Evolutionary conservation across 192 early-diverging fungal species (phyloP).

Genomic region (Bifiguratus adelaidae): DNA sequence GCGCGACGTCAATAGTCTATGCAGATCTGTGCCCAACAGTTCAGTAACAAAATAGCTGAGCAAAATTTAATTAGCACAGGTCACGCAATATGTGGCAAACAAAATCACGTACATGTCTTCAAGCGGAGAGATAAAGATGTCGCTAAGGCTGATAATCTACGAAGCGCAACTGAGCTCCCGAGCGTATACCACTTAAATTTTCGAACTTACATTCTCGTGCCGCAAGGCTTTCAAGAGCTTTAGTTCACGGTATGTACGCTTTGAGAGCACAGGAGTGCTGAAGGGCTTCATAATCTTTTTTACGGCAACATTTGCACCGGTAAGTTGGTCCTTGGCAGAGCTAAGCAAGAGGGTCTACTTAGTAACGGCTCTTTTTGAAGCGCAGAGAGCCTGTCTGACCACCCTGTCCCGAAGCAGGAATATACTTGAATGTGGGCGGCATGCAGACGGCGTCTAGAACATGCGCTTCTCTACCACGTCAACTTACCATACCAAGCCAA

Average conservation of each 20-base stretch:
- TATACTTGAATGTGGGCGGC: background rate
- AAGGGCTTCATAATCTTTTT: constrained; percentile 98
- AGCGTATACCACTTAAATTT: too few species aligned
- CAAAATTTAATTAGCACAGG: background rate
- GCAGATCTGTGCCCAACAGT: constrained; percentile 89
- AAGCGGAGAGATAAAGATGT: constrained; percentile 88
- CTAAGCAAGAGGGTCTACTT: constrained; percentile 24
- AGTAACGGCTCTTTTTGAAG: background rate
- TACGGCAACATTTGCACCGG: constrained; percentile 76
- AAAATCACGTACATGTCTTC: constrained; percentile 69
- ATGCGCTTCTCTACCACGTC: background rate
- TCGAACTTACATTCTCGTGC: constrained; percentile 90
- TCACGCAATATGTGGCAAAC: background rate
- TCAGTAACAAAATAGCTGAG: constrained; percentile 92
- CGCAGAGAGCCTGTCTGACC: background rate
- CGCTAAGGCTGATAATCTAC: constrained; percentile 80
- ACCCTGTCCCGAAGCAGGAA: background rate
- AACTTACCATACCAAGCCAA: constrained; percentile 90
- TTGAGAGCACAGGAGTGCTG: constrained; percentile 82
- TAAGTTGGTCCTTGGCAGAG: constrained; percentile 83
- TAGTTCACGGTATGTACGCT: constrained; percentile 92
- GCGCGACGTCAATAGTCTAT: constrained; percentile 80
- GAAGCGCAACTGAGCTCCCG: too few species aligned
- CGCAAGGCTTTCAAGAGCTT: constrained; percentile 86
- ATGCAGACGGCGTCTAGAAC: background rate